phyloP scores from a whole-genome alignment of 257 asterid species.

The Misopates orontium region DNA sequence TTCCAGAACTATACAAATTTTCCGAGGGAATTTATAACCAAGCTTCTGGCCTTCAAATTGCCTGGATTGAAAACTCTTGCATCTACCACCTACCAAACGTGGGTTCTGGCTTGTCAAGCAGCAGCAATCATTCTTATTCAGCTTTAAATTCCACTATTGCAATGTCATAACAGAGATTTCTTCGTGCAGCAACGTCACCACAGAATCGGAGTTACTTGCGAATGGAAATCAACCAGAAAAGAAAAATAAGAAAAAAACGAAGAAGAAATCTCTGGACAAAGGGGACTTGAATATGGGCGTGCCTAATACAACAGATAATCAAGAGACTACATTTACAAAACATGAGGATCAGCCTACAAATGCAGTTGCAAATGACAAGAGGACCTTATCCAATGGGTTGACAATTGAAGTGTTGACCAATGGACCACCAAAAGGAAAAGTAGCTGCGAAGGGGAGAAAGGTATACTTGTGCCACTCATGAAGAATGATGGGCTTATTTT shows the following conservation, averaged over 20 bases:
- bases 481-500: not conserved
- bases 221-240: slow-evolving; percentile 39
- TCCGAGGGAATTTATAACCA: slow-evolving; percentile 2
- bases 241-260: slow-evolving; percentile 47
- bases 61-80: not conserved
- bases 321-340: slow-evolving; percentile 25
- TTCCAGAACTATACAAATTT: not conserved
- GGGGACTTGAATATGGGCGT: slow-evolving; percentile 19
- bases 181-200: slow-evolving; percentile 33
- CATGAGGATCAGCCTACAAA: slow-evolving; percentile 31
- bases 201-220: slow-evolving; percentile 31
- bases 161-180: slow-evolving; percentile 3
- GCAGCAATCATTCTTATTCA: slow-evolving; percentile 15
- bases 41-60: not conserved
- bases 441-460: slow-evolving; percentile 68
- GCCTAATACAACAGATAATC: slow-evolving; percentile 32
- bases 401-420: slow-evolving; percentile 62
- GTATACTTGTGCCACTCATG: slow-evolving; percentile 35
- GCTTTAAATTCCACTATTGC: slow-evolving; percentile 1
- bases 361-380: slow-evolving; percentile 28
- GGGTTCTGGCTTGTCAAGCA: not conserved
- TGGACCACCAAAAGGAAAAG: slow-evolving; percentile 67
- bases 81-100: not conserved
- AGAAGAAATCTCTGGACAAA: slow-evolving; percentile 42
- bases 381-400: slow-evolving; percentile 74